Evolutionary conservation across 495 filamentous ascomycete genomes (phyloP).

Genomic region (Aspergillus cristatus): DNA sequence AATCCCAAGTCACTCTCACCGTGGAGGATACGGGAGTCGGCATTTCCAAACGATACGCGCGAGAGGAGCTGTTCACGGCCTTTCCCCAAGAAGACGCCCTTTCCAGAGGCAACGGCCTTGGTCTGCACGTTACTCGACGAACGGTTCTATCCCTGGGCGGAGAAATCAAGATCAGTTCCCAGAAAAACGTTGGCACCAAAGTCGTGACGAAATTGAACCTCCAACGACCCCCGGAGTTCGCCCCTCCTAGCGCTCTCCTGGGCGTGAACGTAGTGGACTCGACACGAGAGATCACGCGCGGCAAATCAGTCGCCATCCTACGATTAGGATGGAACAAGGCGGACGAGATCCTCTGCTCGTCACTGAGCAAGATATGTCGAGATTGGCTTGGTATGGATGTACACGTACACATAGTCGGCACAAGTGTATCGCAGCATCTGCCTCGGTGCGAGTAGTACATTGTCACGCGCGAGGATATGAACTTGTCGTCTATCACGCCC

Average conservation of each 20-base stretch:
- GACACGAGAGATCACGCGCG: neutral
- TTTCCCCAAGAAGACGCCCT: slow-evolving; percentile 60
- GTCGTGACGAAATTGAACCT: slow-evolving; percentile 37
- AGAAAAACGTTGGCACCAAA: slow-evolving; percentile 35
- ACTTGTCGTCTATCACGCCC: neutral
- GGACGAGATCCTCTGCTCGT: slow-evolving; percentile 4
- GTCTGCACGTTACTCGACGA: slow-evolving; percentile 53
- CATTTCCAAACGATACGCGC: slow-evolving; percentile 54
- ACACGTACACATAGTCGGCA: too few relatives aligned
- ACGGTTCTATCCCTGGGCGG: slow-evolving; percentile 49
- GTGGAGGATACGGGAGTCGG: slow-evolving; percentile 55
- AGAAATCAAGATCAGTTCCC: slow-evolving; percentile 7
- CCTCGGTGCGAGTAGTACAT: too few relatives aligned
- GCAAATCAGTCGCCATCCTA: slow-evolving; percentile 8
- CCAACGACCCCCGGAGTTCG: slow-evolving; percentile 1
- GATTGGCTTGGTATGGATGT: slow-evolving; percentile 9
- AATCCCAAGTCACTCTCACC: slow-evolving; percentile 21
- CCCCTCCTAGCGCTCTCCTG: neutral
- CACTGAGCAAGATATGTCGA: slow-evolving; percentile 8
- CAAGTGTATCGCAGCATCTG: too few relatives aligned
- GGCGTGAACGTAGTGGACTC: neutral
- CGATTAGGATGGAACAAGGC: slow-evolving; percentile 1
- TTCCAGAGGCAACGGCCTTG: slow-evolving; percentile 53
- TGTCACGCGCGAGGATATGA: neutral
- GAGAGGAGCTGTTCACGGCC: slow-evolving; percentile 51